Percentiles rank a stretch among this genome's conserved stretches.
phyloP scores from a whole-genome alignment of 208 protist genomes.

The Leishmania mexicana region DNA sequence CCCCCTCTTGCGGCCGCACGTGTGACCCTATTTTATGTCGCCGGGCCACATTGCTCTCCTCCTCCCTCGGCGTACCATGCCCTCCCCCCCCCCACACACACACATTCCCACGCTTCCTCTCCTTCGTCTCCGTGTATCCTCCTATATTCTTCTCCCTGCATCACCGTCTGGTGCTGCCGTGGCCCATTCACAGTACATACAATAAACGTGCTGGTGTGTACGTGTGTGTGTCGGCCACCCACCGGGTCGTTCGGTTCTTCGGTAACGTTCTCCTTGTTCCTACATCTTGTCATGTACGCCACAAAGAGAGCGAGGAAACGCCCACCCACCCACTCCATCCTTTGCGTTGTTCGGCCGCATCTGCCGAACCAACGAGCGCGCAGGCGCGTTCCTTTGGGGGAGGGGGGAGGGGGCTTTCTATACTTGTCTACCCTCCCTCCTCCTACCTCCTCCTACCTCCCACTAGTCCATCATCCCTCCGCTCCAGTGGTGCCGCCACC shows the following conservation, averaged over 20 bases:
- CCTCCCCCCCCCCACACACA: not conserved
- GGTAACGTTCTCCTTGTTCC: not conserved
- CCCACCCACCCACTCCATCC: not conserved
- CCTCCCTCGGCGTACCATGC: not conserved
- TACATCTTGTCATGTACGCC: slow-evolving; percentile 3
- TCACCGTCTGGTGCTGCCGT: not conserved
- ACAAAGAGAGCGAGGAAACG: not conserved
- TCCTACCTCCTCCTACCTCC: not conserved
- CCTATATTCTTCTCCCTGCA: not conserved
- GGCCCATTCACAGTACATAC: not conserved
- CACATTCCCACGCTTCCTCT: not conserved
- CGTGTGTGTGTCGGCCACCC: not conserved
- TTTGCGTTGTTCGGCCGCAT: not conserved
- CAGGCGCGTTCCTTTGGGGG: not conserved
- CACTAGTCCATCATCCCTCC: not conserved
- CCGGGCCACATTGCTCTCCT: not conserved
- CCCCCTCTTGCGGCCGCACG: not conserved
- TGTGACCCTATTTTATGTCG: not conserved
- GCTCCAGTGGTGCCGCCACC: not conserved
- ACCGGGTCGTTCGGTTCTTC: not conserved
- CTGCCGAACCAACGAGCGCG: not conserved
- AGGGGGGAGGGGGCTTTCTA: not conserved
- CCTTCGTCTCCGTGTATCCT: not conserved
- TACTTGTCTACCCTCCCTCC: not conserved
- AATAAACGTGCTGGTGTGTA: not conserved